Conservation (phyloP, 2,329 filamentous ascomycete genomes). For the Pseudopithomyces maydicus region DNA sequence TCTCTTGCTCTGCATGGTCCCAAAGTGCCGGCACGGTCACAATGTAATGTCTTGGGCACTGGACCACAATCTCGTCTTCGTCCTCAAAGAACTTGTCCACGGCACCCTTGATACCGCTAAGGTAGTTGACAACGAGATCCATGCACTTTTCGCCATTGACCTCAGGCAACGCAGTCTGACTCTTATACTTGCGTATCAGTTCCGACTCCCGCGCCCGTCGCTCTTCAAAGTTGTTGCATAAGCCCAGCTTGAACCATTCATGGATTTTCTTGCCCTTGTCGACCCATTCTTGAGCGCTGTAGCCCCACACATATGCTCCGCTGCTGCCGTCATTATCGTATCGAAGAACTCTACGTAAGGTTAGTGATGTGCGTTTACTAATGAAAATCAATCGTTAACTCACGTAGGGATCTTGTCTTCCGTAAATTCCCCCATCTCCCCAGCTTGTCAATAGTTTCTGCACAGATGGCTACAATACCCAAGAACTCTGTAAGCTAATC, state of each 20-base stretch:
- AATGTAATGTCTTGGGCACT: constrained; percentile 4
- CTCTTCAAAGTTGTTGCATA: constrained; percentile 5
- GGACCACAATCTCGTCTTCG: neutral
- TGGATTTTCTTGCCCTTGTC: neutral
- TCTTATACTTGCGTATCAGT: constrained; percentile 5
- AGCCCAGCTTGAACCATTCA: constrained; percentile 4
- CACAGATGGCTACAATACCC: neutral
- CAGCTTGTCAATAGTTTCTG: neutral
- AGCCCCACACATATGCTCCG: neutral
- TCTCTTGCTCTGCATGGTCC: constrained; percentile 5
- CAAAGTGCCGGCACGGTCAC: constrained; percentile 5
- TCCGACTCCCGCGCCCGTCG: constrained; percentile 3
- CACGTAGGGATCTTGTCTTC: constrained; percentile 1
- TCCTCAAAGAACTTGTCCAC: neutral
- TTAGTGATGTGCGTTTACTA: too few species aligned
- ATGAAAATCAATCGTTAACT: neutral
- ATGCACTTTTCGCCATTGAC: constrained; percentile 3
- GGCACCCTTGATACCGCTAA: neutral
- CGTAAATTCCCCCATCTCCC: constrained; percentile 1
- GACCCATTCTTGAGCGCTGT: neutral
- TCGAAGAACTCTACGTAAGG: too few species aligned
- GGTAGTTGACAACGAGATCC: constrained; percentile 4
- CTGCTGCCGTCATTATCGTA: neutral
- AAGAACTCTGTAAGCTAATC: too few species aligned
- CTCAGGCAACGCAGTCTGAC: neutral